Evolutionary conservation across 768 basidiomycete genomes (phyloP).

Genomic region (Xanthoconium purpureum): DNA sequence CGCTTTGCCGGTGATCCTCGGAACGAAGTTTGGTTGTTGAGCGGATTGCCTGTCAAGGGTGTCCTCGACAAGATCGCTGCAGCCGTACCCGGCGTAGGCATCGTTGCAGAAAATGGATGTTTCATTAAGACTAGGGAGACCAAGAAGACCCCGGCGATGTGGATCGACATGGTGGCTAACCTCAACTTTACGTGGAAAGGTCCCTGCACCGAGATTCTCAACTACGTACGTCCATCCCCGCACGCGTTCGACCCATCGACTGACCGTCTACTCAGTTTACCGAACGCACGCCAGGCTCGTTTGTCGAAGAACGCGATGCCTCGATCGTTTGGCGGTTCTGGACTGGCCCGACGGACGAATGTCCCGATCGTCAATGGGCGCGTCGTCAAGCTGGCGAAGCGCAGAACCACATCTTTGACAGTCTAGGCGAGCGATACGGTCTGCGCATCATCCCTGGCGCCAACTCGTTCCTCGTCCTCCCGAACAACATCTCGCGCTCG

Average conservation of each 20-base stretch:
- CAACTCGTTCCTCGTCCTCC: conserved; percentile 78
- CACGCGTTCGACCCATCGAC: not conserved
- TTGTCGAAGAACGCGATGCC: conserved; percentile 79
- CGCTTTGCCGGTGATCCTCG: conserved; percentile 56
- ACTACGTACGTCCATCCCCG: conserved; percentile 57
- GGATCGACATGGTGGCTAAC: conserved; percentile 81
- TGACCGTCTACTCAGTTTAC: conserved; percentile 54
- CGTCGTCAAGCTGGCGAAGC: conserved; percentile 85
- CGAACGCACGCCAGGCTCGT: conserved; percentile 83
- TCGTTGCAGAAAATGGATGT: conserved; percentile 90
- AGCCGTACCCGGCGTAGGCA: conserved; percentile 63
- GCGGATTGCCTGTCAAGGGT: conserved; percentile 64
- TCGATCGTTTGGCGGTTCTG: conserved; percentile 87
- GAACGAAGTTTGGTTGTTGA: conserved; percentile 82
- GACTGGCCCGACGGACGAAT: conserved; percentile 49
- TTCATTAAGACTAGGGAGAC: conserved; percentile 59
- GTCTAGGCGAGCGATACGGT: conserved; percentile 79
- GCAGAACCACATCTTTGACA: conserved; percentile 90
- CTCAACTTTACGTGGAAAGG: conserved; percentile 80
- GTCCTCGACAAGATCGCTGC: conserved; percentile 62
- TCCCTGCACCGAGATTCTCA: conserved; percentile 76
- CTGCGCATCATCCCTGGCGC: conserved; percentile 79
- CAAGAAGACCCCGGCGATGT: conserved; percentile 37
- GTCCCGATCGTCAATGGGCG: conserved; percentile 73
- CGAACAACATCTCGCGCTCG: conserved; percentile 80